A percentile compares a stretch with the other conserved stretches of the same genome.
phyloP scores from a whole-genome alignment of 2,329 filamentous ascomycete genomes.

The Penicillium polonicum region DNA sequence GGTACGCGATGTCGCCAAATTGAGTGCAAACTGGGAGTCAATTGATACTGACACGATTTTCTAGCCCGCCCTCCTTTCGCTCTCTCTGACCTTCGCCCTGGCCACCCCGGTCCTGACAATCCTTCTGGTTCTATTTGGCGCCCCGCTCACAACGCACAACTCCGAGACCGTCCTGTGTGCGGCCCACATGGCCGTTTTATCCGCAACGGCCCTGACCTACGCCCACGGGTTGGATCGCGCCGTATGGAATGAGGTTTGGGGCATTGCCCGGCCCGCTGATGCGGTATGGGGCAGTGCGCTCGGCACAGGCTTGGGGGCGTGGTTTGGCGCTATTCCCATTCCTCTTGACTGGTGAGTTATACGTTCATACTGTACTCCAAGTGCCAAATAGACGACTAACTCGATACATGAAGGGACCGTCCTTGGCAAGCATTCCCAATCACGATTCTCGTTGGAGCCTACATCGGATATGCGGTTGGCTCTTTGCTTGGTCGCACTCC shows the following conservation, averaged over 20 bases:
- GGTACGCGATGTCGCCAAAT: conserved; percentile 20
- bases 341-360: conserved; percentile 79
- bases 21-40: not conserved
- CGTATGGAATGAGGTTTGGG: conserved; percentile 69
- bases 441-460: conserved; percentile 81
- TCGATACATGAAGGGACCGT: conserved; percentile 62
- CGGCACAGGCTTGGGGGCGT: conserved; percentile 78
- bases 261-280: conserved; percentile 71
- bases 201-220: conserved; percentile 78
- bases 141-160: conserved; percentile 79
- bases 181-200: conserved; percentile 76
- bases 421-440: conserved; percentile 99
- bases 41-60: not conserved
- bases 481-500: conserved; percentile 31
- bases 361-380: not conserved
- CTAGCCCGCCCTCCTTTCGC: conserved; percentile 70
- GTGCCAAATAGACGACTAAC: conserved; percentile 4
- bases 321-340: conserved; percentile 92
- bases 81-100: conserved; percentile 54
- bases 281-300: conserved; percentile 78
- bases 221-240: conserved; percentile 72
- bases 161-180: conserved; percentile 76
- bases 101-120: conserved; percentile 58
- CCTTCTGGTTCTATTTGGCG: conserved; percentile 82
- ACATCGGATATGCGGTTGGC: conserved; percentile 73